A percentile compares a stretch with the other conserved stretches of the same genome.
Evolutionary conservation across 2,329 filamentous ascomycete species (phyloP).

Genomic region (Pseudogymnoascus sp.): DNA sequence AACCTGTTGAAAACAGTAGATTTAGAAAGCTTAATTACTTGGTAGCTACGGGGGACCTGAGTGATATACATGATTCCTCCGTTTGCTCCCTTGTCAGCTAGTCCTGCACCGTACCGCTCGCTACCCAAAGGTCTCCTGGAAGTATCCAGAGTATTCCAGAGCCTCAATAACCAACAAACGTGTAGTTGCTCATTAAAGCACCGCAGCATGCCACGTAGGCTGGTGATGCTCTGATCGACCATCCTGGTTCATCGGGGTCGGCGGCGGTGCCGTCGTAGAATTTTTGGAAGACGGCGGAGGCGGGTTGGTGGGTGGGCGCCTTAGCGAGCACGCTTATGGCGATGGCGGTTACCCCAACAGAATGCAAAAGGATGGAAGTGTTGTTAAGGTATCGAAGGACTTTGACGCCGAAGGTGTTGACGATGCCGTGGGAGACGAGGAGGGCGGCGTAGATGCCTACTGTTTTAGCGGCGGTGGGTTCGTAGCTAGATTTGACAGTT

Average conservation of each 20-base stretch:
- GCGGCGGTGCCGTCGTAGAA: slow-evolving; percentile 44
- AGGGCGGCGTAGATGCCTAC: slow-evolving; percentile 53
- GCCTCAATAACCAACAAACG: slow-evolving; percentile 38
- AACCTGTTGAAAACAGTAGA: too few species aligned
- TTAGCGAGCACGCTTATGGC: slow-evolving; percentile 48
- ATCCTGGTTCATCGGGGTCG: slow-evolving; percentile 34
- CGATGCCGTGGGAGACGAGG: slow-evolving; percentile 42
- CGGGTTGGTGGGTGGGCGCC: slow-evolving; percentile 46
- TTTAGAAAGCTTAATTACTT: too few species aligned
- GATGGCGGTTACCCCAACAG: slow-evolving; percentile 41
- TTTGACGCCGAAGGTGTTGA: slow-evolving; percentile 50
- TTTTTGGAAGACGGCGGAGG: slow-evolving; percentile 45
- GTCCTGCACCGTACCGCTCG: too few species aligned
- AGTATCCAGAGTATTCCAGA: too few species aligned
- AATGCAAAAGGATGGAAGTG: slow-evolving; percentile 45
- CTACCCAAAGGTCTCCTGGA: too few species aligned
- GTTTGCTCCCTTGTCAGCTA: too few species aligned
- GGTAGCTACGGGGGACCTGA: too few species aligned
- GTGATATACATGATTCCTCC: too few species aligned
- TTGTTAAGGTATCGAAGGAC: slow-evolving; percentile 50
- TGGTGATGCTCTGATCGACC: slow-evolving; percentile 42
- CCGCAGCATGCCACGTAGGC: slow-evolving; percentile 48
- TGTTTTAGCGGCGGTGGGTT: slow-evolving; percentile 37
- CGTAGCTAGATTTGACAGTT: slow-evolving; percentile 34
- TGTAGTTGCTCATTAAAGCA: slow-evolving; percentile 45